These are phyloP conservation scores for Magnusiomyces magnusii DNA, from an alignment of 1,139 yeast species.

Conservation along the genomic window DNA sequence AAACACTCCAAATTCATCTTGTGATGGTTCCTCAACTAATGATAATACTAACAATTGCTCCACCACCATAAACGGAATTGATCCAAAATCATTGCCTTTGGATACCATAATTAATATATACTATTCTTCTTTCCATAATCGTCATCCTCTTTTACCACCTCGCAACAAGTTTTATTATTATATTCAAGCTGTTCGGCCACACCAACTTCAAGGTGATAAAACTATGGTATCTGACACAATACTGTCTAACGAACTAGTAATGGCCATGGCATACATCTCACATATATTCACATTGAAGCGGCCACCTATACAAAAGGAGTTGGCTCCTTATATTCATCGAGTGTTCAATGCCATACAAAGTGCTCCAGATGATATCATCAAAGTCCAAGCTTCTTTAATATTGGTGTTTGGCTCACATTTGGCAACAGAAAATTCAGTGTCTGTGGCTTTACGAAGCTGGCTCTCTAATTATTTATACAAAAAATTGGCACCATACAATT, in stretches of 20 bases:
- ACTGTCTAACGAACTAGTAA: conserved; percentile 9
- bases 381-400: conserved; percentile 12
- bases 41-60: background rate
- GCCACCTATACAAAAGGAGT: conserved; percentile 3
- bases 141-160: conserved; percentile 15
- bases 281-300: conserved; percentile 2
- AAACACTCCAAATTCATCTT: too few relatives aligned
- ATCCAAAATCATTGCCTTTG: conserved; percentile 3
- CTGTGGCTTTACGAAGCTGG: conserved; percentile 14
- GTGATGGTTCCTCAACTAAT: too few relatives aligned
- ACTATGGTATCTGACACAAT: conserved; percentile 1
- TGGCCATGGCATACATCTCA: conserved; percentile 10
- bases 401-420: conserved; percentile 12
- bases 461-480: conserved; percentile 10
- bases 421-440: conserved; percentile 13
- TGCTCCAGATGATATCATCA: conserved; percentile 15
- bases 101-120: conserved; percentile 13
- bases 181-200: background rate
- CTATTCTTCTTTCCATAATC: conserved; percentile 13
- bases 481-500: conserved; percentile 5
- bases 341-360: conserved; percentile 6
- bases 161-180: conserved; percentile 6
- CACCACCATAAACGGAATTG: conserved; percentile 5
- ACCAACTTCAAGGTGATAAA: background rate
- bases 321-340: conserved; percentile 7